These are phyloP conservation scores for Penicillium janthinellum DNA, from an alignment of 2,329 filamentous ascomycete genomes.

Conservation along the genomic window DNA sequence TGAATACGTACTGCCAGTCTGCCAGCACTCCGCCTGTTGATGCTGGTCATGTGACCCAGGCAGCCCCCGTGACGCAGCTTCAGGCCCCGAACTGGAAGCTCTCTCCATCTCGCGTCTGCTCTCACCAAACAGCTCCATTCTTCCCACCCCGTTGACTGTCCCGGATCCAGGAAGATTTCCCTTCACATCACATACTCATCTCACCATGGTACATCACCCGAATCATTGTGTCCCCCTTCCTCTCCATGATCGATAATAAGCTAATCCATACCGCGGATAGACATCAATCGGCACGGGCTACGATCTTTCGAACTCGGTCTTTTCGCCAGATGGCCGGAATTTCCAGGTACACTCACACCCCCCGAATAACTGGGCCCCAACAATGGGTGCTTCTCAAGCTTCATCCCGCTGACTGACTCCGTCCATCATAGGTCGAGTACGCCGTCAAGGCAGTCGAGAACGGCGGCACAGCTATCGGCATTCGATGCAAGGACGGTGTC, in stretches of 20 bases:
- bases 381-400: not conserved
- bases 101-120: constrained; percentile 24
- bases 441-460: constrained; percentile 98
- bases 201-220: constrained; percentile 21
- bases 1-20: not conserved
- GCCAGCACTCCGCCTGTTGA: not conserved
- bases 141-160: constrained; percentile 8
- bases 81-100: constrained; percentile 21
- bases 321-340: constrained; percentile 97
- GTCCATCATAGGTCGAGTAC: constrained; percentile 70
- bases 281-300: constrained; percentile 99
- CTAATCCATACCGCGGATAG: constrained; percentile 50
- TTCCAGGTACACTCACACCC: constrained; percentile 69
- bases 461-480: constrained; percentile 92
- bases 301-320: constrained; percentile 99
- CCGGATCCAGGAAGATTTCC: constrained; percentile 6
- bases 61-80: constrained; percentile 38
- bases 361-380: not conserved
- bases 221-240: not conserved
- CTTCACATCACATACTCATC: constrained; percentile 10
- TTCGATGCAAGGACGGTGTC: constrained; percentile 95
- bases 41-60: constrained; percentile 28
- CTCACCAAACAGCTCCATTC: constrained; percentile 26
- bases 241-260: constrained; percentile 17
- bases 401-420: constrained; percentile 17